A percentile compares a stretch with the other conserved stretches of the same genome.
Conservation (phyloP, 2,329 filamentous ascomycete species). For the Herpotrichia juniperi region DNA sequence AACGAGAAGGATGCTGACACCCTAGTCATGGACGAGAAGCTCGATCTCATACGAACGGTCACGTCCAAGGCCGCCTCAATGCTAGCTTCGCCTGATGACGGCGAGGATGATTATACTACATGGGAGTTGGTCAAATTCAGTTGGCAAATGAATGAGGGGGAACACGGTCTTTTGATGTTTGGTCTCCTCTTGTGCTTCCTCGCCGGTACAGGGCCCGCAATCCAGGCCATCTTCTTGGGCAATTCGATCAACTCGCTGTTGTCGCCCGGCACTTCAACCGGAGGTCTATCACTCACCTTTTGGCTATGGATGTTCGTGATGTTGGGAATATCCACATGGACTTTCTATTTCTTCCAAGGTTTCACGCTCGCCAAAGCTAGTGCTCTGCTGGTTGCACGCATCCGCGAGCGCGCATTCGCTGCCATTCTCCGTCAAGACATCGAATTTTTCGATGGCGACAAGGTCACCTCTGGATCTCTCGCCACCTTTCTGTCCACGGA, state of each 20-base stretch:
- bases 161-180: conserved; percentile 45
- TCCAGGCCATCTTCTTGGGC: conserved; percentile 76
- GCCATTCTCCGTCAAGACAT: conserved; percentile 86
- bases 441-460: conserved; percentile 86
- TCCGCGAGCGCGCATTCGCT: conserved; percentile 81
- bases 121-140: conserved; percentile 51
- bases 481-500: conserved; percentile 72
- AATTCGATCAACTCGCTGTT: conserved; percentile 81
- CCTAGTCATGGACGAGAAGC: conserved; percentile 29
- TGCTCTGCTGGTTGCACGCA: conserved; percentile 72
- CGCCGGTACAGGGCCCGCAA: conserved; percentile 41
- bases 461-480: conserved; percentile 87
- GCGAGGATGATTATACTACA: conserved; percentile 34
- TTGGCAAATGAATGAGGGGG: conserved; percentile 39
- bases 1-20: conserved; percentile 25
- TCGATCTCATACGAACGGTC: conserved; percentile 31
- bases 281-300: conserved; percentile 67
- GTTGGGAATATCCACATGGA: conserved; percentile 33
- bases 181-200: conserved; percentile 49
- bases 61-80: conserved; percentile 68
- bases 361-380: conserved; percentile 63
- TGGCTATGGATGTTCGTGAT: conserved; percentile 46
- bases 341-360: conserved; percentile 36
- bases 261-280: conserved; percentile 63
- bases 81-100: conserved; percentile 52